phyloP scores from a whole-genome alignment of 2,329 filamentous ascomycete genomes.

The Saccharata proteae region DNA sequence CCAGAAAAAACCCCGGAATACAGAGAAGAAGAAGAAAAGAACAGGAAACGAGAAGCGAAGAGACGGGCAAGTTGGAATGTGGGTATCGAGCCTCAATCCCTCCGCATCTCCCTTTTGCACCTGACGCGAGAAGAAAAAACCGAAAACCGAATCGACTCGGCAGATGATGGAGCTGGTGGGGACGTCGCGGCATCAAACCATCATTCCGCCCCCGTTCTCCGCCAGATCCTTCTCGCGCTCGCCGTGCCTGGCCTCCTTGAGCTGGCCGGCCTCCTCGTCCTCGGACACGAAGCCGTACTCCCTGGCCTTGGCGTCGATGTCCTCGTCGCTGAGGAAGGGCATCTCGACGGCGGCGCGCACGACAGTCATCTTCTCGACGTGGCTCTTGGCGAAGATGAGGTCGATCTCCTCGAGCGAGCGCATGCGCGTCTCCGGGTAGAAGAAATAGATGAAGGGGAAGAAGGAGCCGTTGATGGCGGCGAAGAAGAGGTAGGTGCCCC shows the following conservation, averaged over 20 bases:
- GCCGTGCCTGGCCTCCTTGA: conserved; percentile 7
- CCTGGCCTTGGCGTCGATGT: conserved; percentile 39
- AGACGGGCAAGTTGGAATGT: too few species aligned
- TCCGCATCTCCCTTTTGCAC: too few species aligned
- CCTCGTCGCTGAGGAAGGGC: conserved; percentile 38
- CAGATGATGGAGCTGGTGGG: too few species aligned
- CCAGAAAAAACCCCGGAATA: too few species aligned
- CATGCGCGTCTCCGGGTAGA: conserved; percentile 40
- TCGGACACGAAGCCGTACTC: conserved; percentile 23
- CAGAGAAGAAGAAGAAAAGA: too few species aligned
- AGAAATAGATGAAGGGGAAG: conserved; percentile 42
- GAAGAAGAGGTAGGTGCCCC: conserved; percentile 36
- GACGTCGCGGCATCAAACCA: too few species aligned
- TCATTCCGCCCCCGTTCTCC: conserved; percentile 4
- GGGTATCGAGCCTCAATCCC: too few species aligned
- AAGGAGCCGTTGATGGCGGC: conserved; percentile 40
- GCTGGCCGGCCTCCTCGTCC: conserved; percentile 11
- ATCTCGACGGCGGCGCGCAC: conserved; percentile 46
- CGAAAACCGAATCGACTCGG: too few species aligned
- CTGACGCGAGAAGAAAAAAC: too few species aligned
- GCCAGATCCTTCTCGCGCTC: conserved; percentile 11
- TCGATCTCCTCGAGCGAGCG: conserved; percentile 47
- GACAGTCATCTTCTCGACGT: conserved; percentile 46
- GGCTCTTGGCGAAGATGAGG: conserved; percentile 36
- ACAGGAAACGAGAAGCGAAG: too few species aligned